Evolutionary conservation across 495 filamentous ascomycete genomes (phyloP).

Genomic region (Penicillium verhagenii): DNA sequence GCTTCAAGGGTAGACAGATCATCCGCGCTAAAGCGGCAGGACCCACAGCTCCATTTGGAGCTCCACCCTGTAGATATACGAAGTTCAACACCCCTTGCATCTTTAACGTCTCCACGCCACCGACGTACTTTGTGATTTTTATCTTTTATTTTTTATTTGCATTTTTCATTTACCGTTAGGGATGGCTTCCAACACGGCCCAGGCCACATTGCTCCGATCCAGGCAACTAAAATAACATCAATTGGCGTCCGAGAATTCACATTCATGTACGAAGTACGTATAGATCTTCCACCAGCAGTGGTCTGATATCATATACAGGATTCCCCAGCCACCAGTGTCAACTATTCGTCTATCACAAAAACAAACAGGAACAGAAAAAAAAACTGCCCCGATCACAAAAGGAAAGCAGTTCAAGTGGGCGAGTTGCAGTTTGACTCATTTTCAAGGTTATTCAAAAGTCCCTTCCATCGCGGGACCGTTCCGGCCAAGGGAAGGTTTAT

Average conservation of each 20-base stretch:
- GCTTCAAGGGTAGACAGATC: not conserved
- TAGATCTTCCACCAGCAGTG: not conserved
- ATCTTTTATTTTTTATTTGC: no score
- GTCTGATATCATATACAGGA: not conserved
- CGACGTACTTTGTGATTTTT: not conserved
- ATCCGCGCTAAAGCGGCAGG: not conserved
- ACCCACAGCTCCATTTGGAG: not conserved
- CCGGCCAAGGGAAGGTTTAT: slow-evolving; percentile 19
- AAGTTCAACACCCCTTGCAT: not conserved
- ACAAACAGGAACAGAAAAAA: no score
- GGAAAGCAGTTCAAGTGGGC: no score
- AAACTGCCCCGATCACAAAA: no score
- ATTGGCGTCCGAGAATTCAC: not conserved
- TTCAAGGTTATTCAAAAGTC: not conserved
- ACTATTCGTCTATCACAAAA: not conserved
- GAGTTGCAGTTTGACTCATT: no score
- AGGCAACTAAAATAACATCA: not conserved
- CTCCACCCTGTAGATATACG: not conserved
- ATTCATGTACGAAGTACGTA: not conserved
- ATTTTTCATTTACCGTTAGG: no score
- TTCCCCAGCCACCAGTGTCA: not conserved
- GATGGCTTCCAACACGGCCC: not conserved
- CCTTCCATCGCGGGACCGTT: not conserved
- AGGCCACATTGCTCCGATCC: not conserved
- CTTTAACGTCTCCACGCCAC: not conserved